Base-by-base conservation (phyloP, 352 stramenopile species). In the Phytophthora vignae region DNA sequence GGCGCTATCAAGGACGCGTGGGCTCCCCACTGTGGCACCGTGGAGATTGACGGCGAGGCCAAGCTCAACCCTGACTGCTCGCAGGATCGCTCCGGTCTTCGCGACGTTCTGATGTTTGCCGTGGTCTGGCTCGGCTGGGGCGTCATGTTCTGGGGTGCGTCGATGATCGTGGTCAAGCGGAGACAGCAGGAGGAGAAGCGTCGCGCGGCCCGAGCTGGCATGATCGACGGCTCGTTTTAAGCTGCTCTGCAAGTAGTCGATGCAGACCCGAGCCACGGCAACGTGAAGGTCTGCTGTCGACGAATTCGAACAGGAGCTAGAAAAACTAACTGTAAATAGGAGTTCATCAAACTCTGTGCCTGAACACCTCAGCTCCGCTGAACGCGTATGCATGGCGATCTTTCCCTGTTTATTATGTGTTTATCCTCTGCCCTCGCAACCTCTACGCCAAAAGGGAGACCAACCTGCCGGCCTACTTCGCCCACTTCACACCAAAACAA, bases 1-100 rank as follows among this genome's bases (percentile, higher is more conserved):
- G 97, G 97, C 12, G 83, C 74, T 64, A 83, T 99, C 59, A 98
- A 98, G 79, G 97, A 99, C 70, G 65, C 78, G 27, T 92, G 96
- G 75, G 95, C 96, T n/a, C 96, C 97, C 9, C 76, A 82, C 44
- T 98, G 95, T 60, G 86, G 84, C 54, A 93, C 84, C 4, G 70
- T 95, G 44, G 85, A 89, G 57, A 84, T 86, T 15, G 76, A 89
- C 73, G 85, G 81, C 52, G 63, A 84, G 54, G 71, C 85, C 4
- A 68, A 81, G 61, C 72, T 95, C 1, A 94, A 95, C 60, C 87
- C 87, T 11, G 77, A 86, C 8, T 95, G 87, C 69, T 73, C 75
- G 33, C 64, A 87, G 58, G 84, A 94, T 64, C 79, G 74, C 61
- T 40, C 77, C 4, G 88, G 89, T 5, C 84, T 97, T 54, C 79